Conservation (phyloP, 495 filamentous ascomycete genomes). For the Poronia punctata region DNA sequence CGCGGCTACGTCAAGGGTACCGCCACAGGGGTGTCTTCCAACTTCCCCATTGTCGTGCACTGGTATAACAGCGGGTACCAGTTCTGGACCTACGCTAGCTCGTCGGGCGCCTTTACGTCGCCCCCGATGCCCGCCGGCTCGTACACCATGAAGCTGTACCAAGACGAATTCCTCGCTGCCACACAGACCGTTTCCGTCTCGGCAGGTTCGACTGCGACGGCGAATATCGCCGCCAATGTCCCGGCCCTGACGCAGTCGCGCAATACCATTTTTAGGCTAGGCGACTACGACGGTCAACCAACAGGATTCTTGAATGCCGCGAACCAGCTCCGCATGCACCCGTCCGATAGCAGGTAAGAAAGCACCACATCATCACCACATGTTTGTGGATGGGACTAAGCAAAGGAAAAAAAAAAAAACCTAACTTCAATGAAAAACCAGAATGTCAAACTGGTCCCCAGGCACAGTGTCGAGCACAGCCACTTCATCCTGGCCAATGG, state of each 20-base stretch:
- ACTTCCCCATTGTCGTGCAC: conserved; percentile 24
- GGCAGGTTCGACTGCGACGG: conserved; percentile 19
- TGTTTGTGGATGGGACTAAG: too few species aligned
- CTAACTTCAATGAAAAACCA: too few species aligned
- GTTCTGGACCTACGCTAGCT: conserved; percentile 19
- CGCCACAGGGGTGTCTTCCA: conserved; percentile 19
- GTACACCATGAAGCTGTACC: conserved; percentile 26
- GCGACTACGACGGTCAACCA: conserved; percentile 27
- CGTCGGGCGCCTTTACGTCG: conserved; percentile 18
- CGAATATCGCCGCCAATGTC: conserved; percentile 22
- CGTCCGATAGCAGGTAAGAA: conserved; percentile 20
- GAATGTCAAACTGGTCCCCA: conserved; percentile 23
- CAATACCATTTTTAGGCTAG: conserved; percentile 18
- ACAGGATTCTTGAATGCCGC: conserved; percentile 28
- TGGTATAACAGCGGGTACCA: conserved; percentile 25
- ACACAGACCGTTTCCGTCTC: conserved; percentile 18
- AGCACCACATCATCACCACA: too few species aligned
- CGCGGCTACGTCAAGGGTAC: conserved; percentile 25
- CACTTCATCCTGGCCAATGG: conserved; percentile 18
- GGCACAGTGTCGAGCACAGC: conserved; percentile 21
- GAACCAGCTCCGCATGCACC: conserved; percentile 26
- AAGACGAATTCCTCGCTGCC: conserved; percentile 26
- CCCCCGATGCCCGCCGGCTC: conserved; percentile 23
- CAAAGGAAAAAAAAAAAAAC: too few species aligned
- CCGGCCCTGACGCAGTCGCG: conserved; percentile 14